Base-by-base conservation (phyloP, 495 filamentous ascomycete genomes). In the Podospora sp. region DNA sequence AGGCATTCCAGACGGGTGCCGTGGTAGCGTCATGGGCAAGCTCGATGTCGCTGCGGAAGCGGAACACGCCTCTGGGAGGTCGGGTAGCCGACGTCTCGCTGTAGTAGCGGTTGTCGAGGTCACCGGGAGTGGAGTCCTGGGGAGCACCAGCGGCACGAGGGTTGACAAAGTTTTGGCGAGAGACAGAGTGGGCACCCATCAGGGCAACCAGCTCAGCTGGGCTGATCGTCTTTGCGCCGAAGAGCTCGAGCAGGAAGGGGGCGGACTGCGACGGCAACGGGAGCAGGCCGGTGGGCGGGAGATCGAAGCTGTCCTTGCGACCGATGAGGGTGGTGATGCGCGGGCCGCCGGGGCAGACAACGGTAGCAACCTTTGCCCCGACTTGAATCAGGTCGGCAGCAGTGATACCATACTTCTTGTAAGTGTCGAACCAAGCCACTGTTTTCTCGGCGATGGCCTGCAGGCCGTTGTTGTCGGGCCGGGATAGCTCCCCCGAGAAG, bases 321-420 rank as follows among this genome's bases (percentile, higher is more conserved):
- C 61, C 61, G 25, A 63, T 14, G 16, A 52, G 29, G 25, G 61
- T 52, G 16, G n/a, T 27, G 61, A 52, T 63, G 61, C 49, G 61
- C 2, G 61, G 61, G 18, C 61, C 61, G 22, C 21, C 24, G 2
- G 61, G 61, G 61, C 61, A 63, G 1, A 53, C 61, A 25, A 53
- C 61, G 46, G 26, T 35, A 25, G 61, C 61, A 46, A 63, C 61
- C 36, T 63, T 63, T 40, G 49, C 49, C 22, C 61, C 61, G 26
- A 63, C 24, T 18, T 63, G 61, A 25, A 63, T 52, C 4, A 63
- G 61, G 16, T 63, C 61, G 6, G 61, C 61, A 21, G 27, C 51
- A 46, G 11, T 22, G 61, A 63, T 33, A 24, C 61, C 61, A 40
- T 63, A 53, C 18, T 26, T 0, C 49, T 63, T 63, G 61, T 63